These are phyloP conservation scores for Cetraspora pellucida DNA, from an alignment of 192 early-diverging fungal species.

Conservation along the genomic window DNA sequence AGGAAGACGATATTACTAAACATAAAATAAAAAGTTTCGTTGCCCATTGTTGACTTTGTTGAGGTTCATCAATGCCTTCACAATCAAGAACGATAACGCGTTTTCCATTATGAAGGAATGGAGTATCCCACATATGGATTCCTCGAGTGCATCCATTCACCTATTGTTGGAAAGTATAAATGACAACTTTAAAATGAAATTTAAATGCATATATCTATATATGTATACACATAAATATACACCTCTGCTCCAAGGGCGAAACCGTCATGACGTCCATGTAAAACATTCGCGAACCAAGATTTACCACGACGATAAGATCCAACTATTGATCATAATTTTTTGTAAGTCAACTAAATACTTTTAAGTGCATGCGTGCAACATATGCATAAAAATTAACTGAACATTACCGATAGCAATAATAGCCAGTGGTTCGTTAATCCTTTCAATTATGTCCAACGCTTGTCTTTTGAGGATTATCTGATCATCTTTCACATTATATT, in stretches of 20 bases:
- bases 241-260: conserved; percentile 25
- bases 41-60: conserved; percentile 22
- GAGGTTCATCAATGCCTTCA: conserved; percentile 28
- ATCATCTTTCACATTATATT: background rate
- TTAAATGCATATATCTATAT: no score
- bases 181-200: no score
- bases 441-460: conserved; percentile 20
- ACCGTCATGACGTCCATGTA: conserved; percentile 29
- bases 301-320: conserved; percentile 31
- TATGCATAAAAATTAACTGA: background rate
- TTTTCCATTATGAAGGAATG: conserved; percentile 17
- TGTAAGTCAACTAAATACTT: background rate
- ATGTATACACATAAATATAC: no score
- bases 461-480: background rate
- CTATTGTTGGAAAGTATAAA: no score
- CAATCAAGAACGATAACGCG: conserved; percentile 15
- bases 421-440: conserved; percentile 15
- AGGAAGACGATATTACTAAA: conserved; percentile 23
- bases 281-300: conserved; percentile 26
- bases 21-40: conserved; percentile 32
- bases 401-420: conserved; percentile 15
- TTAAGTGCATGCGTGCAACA: background rate
- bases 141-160: conserved; percentile 15
- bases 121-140: conserved; percentile 31
- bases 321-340: background rate